Conservation (phyloP, 2,329 filamentous ascomycete genomes). For the Fusarium zealandicum region DNA sequence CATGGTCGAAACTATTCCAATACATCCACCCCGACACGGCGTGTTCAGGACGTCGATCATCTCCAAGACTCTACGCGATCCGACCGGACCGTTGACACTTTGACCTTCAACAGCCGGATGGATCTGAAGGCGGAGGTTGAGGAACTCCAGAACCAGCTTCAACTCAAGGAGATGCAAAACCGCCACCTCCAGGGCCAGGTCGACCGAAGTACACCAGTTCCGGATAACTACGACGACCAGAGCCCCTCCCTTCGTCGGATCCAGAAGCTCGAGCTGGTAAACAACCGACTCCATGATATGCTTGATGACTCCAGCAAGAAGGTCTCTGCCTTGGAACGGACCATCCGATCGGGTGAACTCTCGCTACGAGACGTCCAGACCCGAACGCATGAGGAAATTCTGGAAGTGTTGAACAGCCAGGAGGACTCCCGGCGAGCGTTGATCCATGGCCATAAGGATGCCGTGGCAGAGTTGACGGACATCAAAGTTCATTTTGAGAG, state of each 20-base stretch:
- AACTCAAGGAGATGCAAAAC: slow-evolving; percentile 94
- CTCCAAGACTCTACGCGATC: slow-evolving; percentile 80
- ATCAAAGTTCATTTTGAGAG: slow-evolving; percentile 88
- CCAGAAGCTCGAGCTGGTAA: slow-evolving; percentile 91
- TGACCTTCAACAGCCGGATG: slow-evolving; percentile 86
- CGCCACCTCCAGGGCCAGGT: slow-evolving; percentile 89
- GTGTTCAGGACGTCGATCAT: slow-evolving; percentile 66
- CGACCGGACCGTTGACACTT: slow-evolving; percentile 81
- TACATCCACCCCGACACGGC: slow-evolving; percentile 78
- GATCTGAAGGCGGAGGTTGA: slow-evolving; percentile 91
- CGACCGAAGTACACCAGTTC: slow-evolving; percentile 69
- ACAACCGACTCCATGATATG: slow-evolving; percentile 90
- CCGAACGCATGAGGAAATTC: slow-evolving; percentile 91
- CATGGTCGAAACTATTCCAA: slow-evolving; percentile 71
- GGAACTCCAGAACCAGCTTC: slow-evolving; percentile 90
- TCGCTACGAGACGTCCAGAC: slow-evolving; percentile 91
- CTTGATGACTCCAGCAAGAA: slow-evolving; percentile 94
- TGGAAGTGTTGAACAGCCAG: slow-evolving; percentile 90
- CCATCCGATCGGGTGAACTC: slow-evolving; percentile 84
- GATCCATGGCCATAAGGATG: slow-evolving; percentile 84
- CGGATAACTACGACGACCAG: slow-evolving; percentile 75
- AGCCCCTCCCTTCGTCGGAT: slow-evolving; percentile 82
- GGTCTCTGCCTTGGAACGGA: slow-evolving; percentile 86
- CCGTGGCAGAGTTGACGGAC: slow-evolving; percentile 83
- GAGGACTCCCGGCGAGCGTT: slow-evolving; percentile 86